Evolutionary conservation across 768 basidiomycete species (phyloP), one percentile per base, ranked within the genome.

Genomic region (Suillus variegatus): DNA sequence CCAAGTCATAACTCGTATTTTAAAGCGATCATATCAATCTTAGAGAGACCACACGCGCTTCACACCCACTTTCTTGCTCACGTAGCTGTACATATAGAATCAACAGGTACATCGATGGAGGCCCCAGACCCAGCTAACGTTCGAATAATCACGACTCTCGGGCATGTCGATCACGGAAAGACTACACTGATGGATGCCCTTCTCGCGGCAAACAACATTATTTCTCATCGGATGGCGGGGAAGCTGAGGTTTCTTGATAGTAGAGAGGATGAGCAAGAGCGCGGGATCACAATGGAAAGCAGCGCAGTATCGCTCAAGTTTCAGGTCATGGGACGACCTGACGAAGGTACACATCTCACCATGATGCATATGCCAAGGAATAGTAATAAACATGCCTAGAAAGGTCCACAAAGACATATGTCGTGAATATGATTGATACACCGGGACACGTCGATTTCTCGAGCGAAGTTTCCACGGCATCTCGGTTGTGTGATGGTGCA

Each of bases 371-470:
- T 62, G 16, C n/a, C 47, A 62, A 44, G 55, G 65, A 70, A 68
- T 52, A 41, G 62, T 79, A 74, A 83, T 79, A 70, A 70, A 77
- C 75, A 67, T 74, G 69, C 72, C 70, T 72, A 91, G 91, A 76
- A 75, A 83, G 76, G 76, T 77, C 78, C 61, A 81, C 85, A 35
- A 90, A 82, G 73, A 91, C 88, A 28, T 97, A 92, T 78, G 83
- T 91, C 55, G 86, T 98, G 62, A 98, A 97, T 74, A 90, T 99
- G 84, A 97, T 99, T 68, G 97, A 99, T 77, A 99, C 97, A 0
- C 97, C 97, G 18, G 97, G 97, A 4, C 97, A 99, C 79, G 97
- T 99, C 28, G 97, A 99, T 77, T 99, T 99, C 70, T 96, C 95
- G 0, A 95, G 91, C 63, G 97, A 99, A 75, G 97, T 99, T 0